These are phyloP conservation scores for Trichosporon coremiiforme DNA, from an alignment of 1,284 basidiomycete genomes.

Conservation along the genomic window DNA sequence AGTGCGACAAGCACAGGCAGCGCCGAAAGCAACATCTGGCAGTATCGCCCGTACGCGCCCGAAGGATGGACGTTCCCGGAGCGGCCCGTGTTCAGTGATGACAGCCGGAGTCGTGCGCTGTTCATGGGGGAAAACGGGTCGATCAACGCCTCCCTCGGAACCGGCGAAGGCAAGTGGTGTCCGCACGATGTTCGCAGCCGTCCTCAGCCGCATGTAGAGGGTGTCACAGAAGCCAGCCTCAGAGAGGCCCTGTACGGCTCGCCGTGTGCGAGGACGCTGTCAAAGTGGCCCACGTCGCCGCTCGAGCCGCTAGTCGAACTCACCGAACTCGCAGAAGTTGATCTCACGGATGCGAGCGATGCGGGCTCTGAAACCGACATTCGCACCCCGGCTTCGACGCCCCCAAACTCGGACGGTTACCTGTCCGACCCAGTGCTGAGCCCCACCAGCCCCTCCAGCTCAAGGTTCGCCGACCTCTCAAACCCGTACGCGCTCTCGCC, in stretches of 20 bases:
- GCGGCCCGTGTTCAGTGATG: background rate
- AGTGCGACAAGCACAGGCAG: background rate
- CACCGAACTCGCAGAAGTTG: background rate
- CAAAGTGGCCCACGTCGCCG: background rate
- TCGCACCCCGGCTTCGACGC: background rate
- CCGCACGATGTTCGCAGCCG: background rate
- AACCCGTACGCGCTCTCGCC: background rate
- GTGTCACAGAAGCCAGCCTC: background rate
- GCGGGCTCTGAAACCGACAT: background rate
- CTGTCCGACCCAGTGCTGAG: background rate
- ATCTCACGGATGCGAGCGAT: background rate
- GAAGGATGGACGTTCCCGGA: background rate
- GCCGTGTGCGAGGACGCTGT: background rate
- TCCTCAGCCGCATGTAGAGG: background rate
- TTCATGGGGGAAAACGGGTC: background rate
- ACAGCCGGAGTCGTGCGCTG: background rate
- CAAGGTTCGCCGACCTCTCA: background rate
- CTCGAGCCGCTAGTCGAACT: background rate
- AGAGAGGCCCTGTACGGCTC: background rate
- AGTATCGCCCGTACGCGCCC: slow-evolving; percentile 1
- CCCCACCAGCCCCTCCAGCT: background rate
- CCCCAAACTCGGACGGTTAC: background rate
- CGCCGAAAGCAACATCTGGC: background rate
- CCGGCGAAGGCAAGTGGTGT: background rate
- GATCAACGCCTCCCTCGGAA: background rate